Conservation (phyloP, 148 eudicot genomes). For the Fallopia convolvulus region DNA sequence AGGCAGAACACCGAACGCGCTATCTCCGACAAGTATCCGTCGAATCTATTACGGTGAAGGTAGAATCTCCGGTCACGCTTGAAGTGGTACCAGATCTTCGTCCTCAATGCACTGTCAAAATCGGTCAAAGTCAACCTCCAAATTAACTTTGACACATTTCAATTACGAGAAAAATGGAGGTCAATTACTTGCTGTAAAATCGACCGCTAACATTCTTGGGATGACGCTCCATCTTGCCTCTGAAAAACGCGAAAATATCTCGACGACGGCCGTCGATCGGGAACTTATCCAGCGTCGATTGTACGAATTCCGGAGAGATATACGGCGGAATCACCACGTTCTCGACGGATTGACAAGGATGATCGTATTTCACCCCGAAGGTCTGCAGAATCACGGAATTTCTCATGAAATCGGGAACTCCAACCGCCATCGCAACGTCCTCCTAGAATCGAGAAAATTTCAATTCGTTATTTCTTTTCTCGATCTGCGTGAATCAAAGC, state of each 20-base stretch:
- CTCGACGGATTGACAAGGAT: conserved; percentile 73
- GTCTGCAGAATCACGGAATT: conserved; percentile 64
- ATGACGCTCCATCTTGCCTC: conserved; percentile 89
- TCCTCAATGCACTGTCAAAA: conserved; percentile 49
- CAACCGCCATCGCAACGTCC: conserved; percentile 61
- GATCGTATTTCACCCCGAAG: conserved; percentile 59
- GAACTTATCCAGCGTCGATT: conserved; percentile 35
- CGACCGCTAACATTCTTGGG: conserved; percentile 92
- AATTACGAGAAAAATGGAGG: not conserved
- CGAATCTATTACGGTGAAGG: conserved; percentile 37
- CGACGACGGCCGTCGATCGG: conserved; percentile 47
- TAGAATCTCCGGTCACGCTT: conserved; percentile 48
- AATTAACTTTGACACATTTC: not conserved
- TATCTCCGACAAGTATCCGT: conserved; percentile 66
- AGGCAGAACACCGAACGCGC: conserved; percentile 61
- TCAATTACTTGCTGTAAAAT: conserved; percentile 70
- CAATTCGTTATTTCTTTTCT: not conserved
- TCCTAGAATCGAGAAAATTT: conserved; percentile 29
- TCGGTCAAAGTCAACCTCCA: not conserved
- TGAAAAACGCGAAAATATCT: conserved; percentile 71
- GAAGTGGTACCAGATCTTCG: conserved; percentile 48
- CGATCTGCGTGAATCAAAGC: not conserved
- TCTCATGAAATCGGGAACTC: conserved; percentile 47
- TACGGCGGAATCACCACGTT: conserved; percentile 73
- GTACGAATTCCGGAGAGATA: conserved; percentile 41